Percentiles rank a stretch among this genome's conserved stretches.
These are phyloP conservation scores for Volvox africanus DNA, from an alignment of 139 green algal genomes.

Conservation along the genomic window DNA sequence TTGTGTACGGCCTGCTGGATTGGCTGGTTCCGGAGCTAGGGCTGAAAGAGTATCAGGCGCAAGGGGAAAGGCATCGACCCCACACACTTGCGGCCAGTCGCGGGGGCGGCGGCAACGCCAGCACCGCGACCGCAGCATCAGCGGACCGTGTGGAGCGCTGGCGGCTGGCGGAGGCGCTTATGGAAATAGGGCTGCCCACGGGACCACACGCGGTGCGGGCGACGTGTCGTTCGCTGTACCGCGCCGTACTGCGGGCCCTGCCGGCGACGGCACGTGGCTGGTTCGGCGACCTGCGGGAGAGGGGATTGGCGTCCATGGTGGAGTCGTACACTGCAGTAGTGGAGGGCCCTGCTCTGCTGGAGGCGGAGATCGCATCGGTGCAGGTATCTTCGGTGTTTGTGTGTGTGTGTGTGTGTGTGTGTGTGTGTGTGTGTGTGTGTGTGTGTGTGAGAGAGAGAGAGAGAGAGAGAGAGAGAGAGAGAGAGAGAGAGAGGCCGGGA, in stretches of 20 bases:
- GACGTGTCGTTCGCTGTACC: slow-evolving; percentile 65
- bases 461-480: no score
- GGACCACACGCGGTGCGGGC: background rate
- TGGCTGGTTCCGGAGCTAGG: slow-evolving; percentile 27
- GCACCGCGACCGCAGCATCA: background rate
- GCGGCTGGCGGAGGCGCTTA: slow-evolving; percentile 41
- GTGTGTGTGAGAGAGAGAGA: no score
- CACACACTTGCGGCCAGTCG: no score
- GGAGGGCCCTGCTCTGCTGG: slow-evolving; percentile 86
- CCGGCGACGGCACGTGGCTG: slow-evolving; percentile 85
- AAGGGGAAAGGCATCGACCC: background rate
- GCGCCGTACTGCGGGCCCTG: slow-evolving; percentile 76
- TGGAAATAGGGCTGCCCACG: slow-evolving; percentile 24
- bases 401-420: no score
- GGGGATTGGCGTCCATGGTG: slow-evolving; percentile 65
- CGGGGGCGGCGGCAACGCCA: background rate
- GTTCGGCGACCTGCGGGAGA: slow-evolving; percentile 87
- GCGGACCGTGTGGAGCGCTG: slow-evolving; percentile 25
- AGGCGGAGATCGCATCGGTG: slow-evolving; percentile 78
- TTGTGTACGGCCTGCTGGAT: slow-evolving; percentile 33
- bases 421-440: no score
- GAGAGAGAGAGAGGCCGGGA: no score
- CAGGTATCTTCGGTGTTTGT: slow-evolving; percentile 38
- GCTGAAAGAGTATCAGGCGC: slow-evolving; percentile 34
- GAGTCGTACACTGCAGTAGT: slow-evolving; percentile 84